These are phyloP conservation scores for Verticillium longisporum DNA, from an alignment of 2,329 filamentous ascomycete genomes.

Conservation along the genomic window DNA sequence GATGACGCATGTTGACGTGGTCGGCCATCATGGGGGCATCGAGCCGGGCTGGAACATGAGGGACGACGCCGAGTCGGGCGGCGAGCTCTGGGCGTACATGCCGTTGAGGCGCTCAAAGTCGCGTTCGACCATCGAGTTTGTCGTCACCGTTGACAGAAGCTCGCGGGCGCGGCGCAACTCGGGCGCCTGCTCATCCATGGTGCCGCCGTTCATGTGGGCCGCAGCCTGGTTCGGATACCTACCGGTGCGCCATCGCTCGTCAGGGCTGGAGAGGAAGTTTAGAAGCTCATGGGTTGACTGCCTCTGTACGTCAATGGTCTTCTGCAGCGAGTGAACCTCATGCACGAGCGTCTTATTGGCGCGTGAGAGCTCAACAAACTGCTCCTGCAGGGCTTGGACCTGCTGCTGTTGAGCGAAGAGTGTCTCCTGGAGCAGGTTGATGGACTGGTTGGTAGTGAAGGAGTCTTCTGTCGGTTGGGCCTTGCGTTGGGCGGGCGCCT, in stretches of 20 bases:
- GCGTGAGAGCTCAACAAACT: constrained; percentile 69
- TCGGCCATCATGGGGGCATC: constrained; percentile 40
- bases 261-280: constrained; percentile 44
- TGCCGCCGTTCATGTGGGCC: constrained; percentile 28
- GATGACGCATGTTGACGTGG: constrained; percentile 50
- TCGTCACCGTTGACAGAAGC: constrained; percentile 43
- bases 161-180: constrained; percentile 52
- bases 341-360: constrained; percentile 56
- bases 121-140: constrained; percentile 45
- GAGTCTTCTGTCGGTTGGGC: constrained; percentile 59
- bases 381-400: constrained; percentile 77
- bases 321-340: constrained; percentile 54
- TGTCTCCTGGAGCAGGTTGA: constrained; percentile 82
- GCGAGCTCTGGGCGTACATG: constrained; percentile 43
- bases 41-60: constrained; percentile 50
- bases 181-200: constrained; percentile 40
- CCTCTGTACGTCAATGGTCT: constrained; percentile 51
- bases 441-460: constrained; percentile 76
- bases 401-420: constrained; percentile 88
- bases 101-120: constrained; percentile 50
- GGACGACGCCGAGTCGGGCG: constrained; percentile 43
- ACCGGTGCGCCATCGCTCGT: constrained; percentile 35
- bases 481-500: constrained; percentile 88
- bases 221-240: constrained; percentile 28
- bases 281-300: constrained; percentile 53